Evolutionary conservation across 2,329 filamentous ascomycete species (phyloP).

Genomic region (Arthrobotrys entomopaga): DNA sequence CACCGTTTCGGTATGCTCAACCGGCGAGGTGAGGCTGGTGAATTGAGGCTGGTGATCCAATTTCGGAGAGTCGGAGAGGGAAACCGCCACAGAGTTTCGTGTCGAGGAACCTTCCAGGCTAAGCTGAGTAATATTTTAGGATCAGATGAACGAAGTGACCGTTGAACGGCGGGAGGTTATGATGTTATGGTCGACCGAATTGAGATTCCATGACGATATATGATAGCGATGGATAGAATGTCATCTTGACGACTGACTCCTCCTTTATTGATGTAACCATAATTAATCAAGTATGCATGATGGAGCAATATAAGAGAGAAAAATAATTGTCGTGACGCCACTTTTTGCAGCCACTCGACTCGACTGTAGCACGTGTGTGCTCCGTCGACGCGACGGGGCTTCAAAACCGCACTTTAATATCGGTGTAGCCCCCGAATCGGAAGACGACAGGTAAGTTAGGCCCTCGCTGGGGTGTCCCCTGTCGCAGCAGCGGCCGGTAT

Average conservation of each 20-base stretch:
- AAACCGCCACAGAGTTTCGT: slow-evolving; percentile 21
- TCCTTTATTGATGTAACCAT: no score
- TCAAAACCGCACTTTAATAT: no score
- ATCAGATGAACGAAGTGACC: slow-evolving; percentile 17
- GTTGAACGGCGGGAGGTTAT: slow-evolving; percentile 12
- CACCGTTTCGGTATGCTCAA: slow-evolving; percentile 44
- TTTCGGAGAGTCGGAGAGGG: not conserved
- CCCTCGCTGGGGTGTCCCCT: no score
- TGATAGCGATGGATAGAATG: no score
- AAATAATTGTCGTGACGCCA: not conserved
- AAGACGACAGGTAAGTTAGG: no score
- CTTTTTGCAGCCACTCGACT: slow-evolving; percentile 3
- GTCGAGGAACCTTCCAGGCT: slow-evolving; percentile 4
- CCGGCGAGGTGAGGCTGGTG: slow-evolving; percentile 41
- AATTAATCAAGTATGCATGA: no score
- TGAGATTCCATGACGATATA: no score
- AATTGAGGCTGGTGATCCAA: slow-evolving; percentile 31
- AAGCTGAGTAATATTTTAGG: not conserved
- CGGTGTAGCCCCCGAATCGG: no score
- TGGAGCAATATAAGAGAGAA: no score
- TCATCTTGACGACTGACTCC: no score
- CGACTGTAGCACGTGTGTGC: slow-evolving; percentile 5
- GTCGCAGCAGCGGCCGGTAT: no score
- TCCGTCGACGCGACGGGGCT: not conserved
- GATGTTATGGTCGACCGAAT: no score